Conservation (phyloP, 2,329 filamentous ascomycete species). For the Gaeumannomyces tritici region DNA sequence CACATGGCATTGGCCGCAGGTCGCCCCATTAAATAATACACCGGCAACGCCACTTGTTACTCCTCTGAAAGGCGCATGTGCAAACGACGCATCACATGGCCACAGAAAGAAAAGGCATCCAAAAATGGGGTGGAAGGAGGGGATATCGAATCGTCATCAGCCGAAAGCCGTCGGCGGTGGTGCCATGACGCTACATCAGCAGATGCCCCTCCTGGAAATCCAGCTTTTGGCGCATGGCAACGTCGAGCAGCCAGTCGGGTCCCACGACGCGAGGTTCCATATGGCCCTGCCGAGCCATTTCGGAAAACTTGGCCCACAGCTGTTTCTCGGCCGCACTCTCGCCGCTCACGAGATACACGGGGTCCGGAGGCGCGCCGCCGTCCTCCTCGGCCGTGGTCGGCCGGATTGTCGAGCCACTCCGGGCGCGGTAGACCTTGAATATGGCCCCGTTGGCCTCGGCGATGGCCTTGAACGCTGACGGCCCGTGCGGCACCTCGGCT, state of each 20-base stretch:
- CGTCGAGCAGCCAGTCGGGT: constrained; percentile 82
- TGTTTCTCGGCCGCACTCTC: constrained; percentile 55
- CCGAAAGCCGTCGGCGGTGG: not conserved
- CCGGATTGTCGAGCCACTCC: constrained; percentile 58
- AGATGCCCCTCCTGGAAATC: constrained; percentile 56
- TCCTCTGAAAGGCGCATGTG: not conserved
- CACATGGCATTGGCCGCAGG: too few species aligned
- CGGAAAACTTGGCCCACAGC: constrained; percentile 71
- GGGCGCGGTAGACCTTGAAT: constrained; percentile 67
- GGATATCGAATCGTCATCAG: too few species aligned
- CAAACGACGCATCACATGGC: not conserved
- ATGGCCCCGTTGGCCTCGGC: constrained; percentile 81
- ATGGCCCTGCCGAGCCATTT: constrained; percentile 67
- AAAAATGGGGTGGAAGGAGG: not conserved
- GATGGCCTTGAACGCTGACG: constrained; percentile 77
- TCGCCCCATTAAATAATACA: not conserved
- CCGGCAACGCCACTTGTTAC: not conserved
- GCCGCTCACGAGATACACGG: constrained; percentile 76
- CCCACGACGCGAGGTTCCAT: constrained; percentile 74
- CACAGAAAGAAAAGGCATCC: not conserved
- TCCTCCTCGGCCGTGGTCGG: constrained; percentile 54
- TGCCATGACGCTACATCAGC: not conserved
- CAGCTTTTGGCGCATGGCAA: constrained; percentile 80
- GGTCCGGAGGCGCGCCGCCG: constrained; percentile 51
- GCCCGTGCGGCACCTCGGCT: constrained; percentile 66